phyloP scores from a whole-genome alignment of 371 early-diverging fungal species.

The Coemansia sp. region DNA sequence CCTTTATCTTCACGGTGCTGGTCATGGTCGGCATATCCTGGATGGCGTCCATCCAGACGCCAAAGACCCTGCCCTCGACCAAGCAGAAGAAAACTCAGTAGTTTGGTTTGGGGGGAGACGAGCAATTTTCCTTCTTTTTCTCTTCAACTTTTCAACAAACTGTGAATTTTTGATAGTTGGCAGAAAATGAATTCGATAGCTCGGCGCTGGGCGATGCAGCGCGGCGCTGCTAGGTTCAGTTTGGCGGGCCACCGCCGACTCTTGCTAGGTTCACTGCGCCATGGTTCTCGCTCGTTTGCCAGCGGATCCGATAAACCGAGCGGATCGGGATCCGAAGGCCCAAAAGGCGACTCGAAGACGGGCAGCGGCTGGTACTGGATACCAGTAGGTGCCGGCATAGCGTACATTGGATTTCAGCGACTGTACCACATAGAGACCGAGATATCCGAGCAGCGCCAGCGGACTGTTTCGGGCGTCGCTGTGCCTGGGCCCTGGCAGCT shows the following conservation, averaged over 20 bases:
- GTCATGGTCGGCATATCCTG: conserved; percentile 44
- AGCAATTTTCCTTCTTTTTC: neutral
- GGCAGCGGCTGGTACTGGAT: conserved; percentile 68
- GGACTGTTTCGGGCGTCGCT: conserved; percentile 48
- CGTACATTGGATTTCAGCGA: conserved; percentile 70
- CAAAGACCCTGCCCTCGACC: conserved; percentile 40
- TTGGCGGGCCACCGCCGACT: neutral
- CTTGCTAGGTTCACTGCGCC: neutral
- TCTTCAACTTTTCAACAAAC: neutral
- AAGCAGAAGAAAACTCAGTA: conserved; percentile 47
- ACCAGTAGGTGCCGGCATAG: conserved; percentile 76
- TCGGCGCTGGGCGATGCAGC: conserved; percentile 1
- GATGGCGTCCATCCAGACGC: conserved; percentile 43
- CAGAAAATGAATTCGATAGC: conserved; percentile 1
- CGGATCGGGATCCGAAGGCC: neutral
- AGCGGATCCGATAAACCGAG: conserved; percentile 7
- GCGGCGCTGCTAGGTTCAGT: neutral
- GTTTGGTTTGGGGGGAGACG: neutral
- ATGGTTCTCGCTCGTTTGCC: neutral
- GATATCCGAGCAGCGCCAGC: conserved; percentile 30
- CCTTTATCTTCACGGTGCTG: conserved; percentile 32
- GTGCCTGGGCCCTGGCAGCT: conserved; percentile 85
- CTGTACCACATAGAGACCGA: conserved; percentile 54
- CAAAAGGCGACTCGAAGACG: conserved; percentile 26
- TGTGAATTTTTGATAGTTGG: neutral